Base-by-base conservation (phyloP, 2,329 filamentous ascomycete genomes). In the Phaeosphaeriaceae sp. region DNA sequence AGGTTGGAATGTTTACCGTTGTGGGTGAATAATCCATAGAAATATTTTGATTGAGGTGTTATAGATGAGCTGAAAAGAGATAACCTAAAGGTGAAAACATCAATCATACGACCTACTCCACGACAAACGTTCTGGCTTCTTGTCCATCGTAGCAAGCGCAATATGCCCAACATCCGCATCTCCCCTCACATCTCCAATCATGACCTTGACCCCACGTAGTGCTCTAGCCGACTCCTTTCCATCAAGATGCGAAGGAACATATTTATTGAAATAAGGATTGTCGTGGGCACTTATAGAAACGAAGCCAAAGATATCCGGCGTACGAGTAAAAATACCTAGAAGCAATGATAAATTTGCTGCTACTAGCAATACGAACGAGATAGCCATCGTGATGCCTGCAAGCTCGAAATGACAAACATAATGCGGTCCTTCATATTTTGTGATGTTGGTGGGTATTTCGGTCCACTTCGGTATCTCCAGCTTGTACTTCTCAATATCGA, bases 221-320 rank as follows among this genome's bases (percentile, higher is more conserved):
- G 33, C 28, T 20, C 48, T 34, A 6, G 48, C 37, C 12, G 32
- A 18, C 23, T 51, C 42, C 17, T 42, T 15, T 0, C 48, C 48
- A 29, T 30, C 26, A 9, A 42, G n/a, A 28, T 45, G 20, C 4
- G 48, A 50, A 13, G 42, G 6, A 4, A 41, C 26, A 15, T 12
- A 5, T 30, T 16, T 28, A 11, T 23, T 23, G 4, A 42, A 46
- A 15, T 50, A 50, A 12, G 42, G 46, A 20, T 52, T 52, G 29
- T 56, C 42, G 34, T 45, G 46, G 2, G 49, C 48, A 17, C 36
- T 34, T 1, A 36, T 46, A 4, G 52, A 46, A 4, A 50, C 46
- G 28, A 34, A 56, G 29, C 52, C 52, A 4, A 56, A 39, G 3
- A 43, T 47, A 30, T 56, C 52, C 4, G 52, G 52, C 2, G 52